Conservation (phyloP, 1,284 basidiomycete genomes). For the Cyathus pygmaeus region DNA sequence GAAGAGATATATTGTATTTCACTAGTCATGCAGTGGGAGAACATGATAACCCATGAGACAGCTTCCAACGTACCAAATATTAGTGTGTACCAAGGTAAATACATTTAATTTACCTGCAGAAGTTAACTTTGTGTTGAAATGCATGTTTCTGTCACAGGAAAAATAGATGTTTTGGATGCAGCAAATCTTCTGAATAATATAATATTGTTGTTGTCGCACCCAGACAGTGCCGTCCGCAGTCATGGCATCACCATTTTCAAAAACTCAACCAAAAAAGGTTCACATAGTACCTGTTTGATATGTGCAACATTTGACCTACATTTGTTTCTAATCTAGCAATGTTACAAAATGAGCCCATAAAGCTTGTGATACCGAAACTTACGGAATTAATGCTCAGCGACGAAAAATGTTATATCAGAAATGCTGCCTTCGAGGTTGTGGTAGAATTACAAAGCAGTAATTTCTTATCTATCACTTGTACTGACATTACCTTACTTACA, state of each 20-base stretch:
- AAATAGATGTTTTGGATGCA: too few species aligned
- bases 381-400: not conserved
- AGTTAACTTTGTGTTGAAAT: too few species aligned
- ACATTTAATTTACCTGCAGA: too few species aligned
- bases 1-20: not conserved
- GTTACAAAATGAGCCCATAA: too few species aligned
- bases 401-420: not conserved
- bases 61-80: not conserved
- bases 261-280: not conserved
- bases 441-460: not conserved
- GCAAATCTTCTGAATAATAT: too few species aligned
- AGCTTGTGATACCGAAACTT: not conserved
- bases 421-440: not conserved
- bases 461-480: too few species aligned
- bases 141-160: too few species aligned
- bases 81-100: not conserved
- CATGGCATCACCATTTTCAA: not conserved
- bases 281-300: not conserved
- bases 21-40: not conserved
- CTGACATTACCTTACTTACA: too few species aligned
- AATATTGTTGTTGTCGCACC: not conserved
- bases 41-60: too few species aligned
- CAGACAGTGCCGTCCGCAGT: not conserved
- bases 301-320: not conserved
- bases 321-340: not conserved